Conservation (phyloP, 1,284 basidiomycete genomes). For the Fomitiporia mediterranea region DNA sequence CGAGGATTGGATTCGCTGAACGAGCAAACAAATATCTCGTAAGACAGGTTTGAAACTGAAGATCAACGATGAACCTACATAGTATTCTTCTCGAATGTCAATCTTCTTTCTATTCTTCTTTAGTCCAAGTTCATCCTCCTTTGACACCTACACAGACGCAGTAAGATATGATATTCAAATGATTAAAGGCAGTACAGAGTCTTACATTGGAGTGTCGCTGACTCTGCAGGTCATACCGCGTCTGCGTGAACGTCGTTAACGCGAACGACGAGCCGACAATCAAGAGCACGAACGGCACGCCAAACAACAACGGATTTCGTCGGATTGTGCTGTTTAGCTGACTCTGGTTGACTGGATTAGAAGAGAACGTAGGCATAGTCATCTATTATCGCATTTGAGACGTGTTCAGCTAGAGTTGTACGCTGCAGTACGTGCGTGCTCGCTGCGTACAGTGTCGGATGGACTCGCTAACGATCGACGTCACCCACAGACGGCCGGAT, state of each 20-base stretch:
- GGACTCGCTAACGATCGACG: too few relatives aligned
- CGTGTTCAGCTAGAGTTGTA: not conserved
- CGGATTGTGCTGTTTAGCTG: conserved; percentile 44
- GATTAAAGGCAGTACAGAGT: not conserved
- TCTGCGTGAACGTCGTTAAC: conserved; percentile 82
- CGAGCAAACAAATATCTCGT: conserved; percentile 8
- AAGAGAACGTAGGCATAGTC: conserved; percentile 57
- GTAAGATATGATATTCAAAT: not conserved
- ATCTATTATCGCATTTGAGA: conserved; percentile 6
- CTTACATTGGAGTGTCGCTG: conserved; percentile 70
- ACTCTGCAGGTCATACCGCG: conserved; percentile 85
- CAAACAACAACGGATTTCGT: conserved; percentile 70
- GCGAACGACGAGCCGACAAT: conserved; percentile 89
- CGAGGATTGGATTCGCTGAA: conserved; percentile 60
- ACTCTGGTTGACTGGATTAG: conserved; percentile 46
- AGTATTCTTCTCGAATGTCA: conserved; percentile 95
- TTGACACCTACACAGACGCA: conserved; percentile 50
- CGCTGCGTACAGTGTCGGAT: too few relatives aligned
- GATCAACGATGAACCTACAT: conserved; percentile 52
- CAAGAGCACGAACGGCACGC: conserved; percentile 81
- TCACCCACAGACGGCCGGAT: conserved; percentile 14
- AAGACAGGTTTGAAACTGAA: conserved; percentile 6
- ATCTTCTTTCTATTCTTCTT: conserved; percentile 79
- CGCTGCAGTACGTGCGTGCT: not conserved
- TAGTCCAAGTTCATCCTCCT: conserved; percentile 83